Conservation (phyloP, 257 asterid species). For the Solanum chilense region DNA sequence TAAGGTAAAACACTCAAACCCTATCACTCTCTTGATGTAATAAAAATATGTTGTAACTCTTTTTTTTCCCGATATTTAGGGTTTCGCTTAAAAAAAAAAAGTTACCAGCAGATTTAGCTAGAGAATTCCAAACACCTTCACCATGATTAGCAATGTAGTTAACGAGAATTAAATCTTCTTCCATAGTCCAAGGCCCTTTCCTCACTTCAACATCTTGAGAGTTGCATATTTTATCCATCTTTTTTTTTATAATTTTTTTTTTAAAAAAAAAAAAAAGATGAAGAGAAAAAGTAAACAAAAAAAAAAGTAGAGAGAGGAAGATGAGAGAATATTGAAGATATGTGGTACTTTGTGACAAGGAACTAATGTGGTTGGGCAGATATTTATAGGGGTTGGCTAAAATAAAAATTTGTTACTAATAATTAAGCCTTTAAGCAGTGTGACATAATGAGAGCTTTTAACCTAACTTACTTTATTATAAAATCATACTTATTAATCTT, state of each 20-base stretch:
- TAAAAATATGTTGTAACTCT: background rate
- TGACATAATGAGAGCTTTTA: constrained; percentile 20
- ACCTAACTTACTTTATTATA: constrained; percentile 48
- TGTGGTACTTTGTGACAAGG: constrained; percentile 17
- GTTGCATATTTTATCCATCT: constrained; percentile 74
- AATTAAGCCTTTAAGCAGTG: constrained; percentile 22
- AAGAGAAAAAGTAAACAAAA: background rate
- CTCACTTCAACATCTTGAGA: constrained; percentile 83
- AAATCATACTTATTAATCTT: background rate
- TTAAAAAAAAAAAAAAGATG: background rate
- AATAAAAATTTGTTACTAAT: constrained; percentile 3
- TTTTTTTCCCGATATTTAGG: background rate
- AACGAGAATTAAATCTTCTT: constrained; percentile 88
- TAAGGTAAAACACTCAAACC: background rate
- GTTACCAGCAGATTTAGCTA: constrained; percentile 86
- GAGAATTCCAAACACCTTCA: constrained; percentile 95
- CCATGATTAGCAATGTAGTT: constrained; percentile 97
- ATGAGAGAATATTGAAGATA: background rate
- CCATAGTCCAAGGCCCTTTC: constrained; percentile 99
- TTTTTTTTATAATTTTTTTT: background rate
- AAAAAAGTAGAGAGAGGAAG: background rate
- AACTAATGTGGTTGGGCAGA: constrained; percentile 30
- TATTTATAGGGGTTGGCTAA: constrained; percentile 53
- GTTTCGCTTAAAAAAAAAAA: background rate
- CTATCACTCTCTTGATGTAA: background rate